phyloP scores from a whole-genome alignment of 2,329 filamentous ascomycete species.

The Arthrobotrys entomopaga region DNA sequence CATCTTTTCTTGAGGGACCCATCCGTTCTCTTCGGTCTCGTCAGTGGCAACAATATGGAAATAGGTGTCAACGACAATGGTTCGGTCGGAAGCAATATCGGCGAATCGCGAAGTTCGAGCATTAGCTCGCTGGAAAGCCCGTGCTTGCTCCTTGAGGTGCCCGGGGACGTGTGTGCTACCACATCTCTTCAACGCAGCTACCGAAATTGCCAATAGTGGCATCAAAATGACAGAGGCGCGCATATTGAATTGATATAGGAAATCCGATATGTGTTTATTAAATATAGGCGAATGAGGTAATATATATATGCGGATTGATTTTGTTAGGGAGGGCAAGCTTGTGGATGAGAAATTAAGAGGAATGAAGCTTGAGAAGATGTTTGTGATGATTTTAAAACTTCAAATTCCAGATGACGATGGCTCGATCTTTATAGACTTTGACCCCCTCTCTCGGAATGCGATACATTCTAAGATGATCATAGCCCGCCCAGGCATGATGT shows the following conservation, averaged over 20 bases:
- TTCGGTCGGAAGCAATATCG: slow-evolving; percentile 35
- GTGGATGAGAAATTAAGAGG: slow-evolving; percentile 20
- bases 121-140: slow-evolving; percentile 45
- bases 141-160: slow-evolving; percentile 43
- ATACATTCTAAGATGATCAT: slow-evolving; percentile 27
- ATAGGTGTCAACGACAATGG: slow-evolving; percentile 56
- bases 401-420: slow-evolving; percentile 41
- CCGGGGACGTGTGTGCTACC: slow-evolving; percentile 47
- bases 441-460: slow-evolving; percentile 27
- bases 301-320: slow-evolving; percentile 13
- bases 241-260: slow-evolving; percentile 38
- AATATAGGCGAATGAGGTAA: slow-evolving; percentile 23
- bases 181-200: slow-evolving; percentile 40
- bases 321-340: slow-evolving; percentile 18
- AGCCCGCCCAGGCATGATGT: slow-evolving; percentile 22
- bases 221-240: slow-evolving; percentile 48
- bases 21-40: slow-evolving; percentile 56
- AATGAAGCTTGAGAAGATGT: slow-evolving; percentile 43
- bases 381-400: slow-evolving; percentile 46
- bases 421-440: slow-evolving; percentile 43
- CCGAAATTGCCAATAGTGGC: slow-evolving; percentile 51
- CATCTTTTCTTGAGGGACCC: slow-evolving; percentile 60
- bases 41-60: slow-evolving; percentile 61
- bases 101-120: slow-evolving; percentile 30
- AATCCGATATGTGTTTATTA: not conserved